Conservation (phyloP, 148 eudicot species). For the Vaccinium vitisidaea region DNA sequence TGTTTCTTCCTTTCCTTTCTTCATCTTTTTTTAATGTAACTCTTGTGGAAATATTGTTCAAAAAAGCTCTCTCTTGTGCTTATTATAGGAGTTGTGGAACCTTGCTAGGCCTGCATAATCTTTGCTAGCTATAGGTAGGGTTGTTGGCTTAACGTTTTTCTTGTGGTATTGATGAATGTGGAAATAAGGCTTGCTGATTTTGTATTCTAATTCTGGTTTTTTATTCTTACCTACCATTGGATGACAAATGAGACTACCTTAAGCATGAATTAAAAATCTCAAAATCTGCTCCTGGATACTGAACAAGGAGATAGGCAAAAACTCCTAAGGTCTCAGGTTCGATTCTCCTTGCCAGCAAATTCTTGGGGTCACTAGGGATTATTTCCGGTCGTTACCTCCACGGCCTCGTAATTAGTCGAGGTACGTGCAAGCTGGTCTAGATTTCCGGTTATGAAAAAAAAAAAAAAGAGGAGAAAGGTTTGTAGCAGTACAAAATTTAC, state of each 20-base stretch:
- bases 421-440: too few species aligned
- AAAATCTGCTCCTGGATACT: too few species aligned
- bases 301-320: too few species aligned
- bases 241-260: background rate
- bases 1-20: background rate
- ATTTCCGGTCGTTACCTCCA: too few species aligned
- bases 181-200: background rate
- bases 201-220: background rate
- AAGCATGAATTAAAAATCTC: background rate
- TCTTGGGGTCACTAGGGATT: too few species aligned
- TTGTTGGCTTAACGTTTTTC: conserved; percentile 11
- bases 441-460: too few species aligned
- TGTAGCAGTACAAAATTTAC: too few species aligned
- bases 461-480: too few species aligned
- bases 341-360: too few species aligned
- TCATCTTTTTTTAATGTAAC: conserved; percentile 2
- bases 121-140: background rate
- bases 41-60: background rate
- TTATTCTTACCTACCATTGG: background rate
- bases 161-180: background rate
- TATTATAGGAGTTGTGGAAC: background rate
- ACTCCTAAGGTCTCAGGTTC: too few species aligned
- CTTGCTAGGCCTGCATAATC: background rate
- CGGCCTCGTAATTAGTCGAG: too few species aligned
- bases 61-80: background rate